phyloP scores from a whole-genome alignment of 2,329 filamentous ascomycete species.

The Cladosporium sp. region DNA sequence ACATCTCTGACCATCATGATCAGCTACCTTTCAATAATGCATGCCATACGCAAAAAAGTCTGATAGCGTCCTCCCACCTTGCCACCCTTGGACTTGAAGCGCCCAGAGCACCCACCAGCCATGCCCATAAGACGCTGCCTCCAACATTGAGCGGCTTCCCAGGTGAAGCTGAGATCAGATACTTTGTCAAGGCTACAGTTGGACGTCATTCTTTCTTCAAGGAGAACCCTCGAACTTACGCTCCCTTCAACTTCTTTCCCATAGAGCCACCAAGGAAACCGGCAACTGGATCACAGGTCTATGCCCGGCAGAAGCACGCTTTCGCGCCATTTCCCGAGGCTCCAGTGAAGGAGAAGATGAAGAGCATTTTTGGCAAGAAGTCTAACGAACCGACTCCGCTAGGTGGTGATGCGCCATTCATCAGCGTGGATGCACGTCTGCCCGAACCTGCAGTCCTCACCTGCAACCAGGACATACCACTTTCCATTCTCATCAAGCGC shows the following conservation, averaged over 20 bases:
- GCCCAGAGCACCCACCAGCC: slow-evolving; percentile 47
- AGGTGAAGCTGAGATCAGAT: slow-evolving; percentile 81
- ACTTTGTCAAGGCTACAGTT: slow-evolving; percentile 94
- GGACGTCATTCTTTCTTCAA: slow-evolving; percentile 84
- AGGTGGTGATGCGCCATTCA: slow-evolving; percentile 45
- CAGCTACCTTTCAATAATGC: slow-evolving; percentile 61
- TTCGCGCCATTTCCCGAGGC: slow-evolving; percentile 37
- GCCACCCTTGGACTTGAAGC: slow-evolving; percentile 43
- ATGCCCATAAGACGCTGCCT: slow-evolving; percentile 81
- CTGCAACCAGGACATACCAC: slow-evolving; percentile 77
- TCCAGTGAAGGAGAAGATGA: slow-evolving; percentile 45
- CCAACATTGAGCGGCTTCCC: slow-evolving; percentile 85
- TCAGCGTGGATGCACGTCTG: slow-evolving; percentile 76
- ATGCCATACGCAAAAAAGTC: slow-evolving; percentile 43
- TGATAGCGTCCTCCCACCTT: slow-evolving; percentile 23
- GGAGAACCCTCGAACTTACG: slow-evolving; percentile 68
- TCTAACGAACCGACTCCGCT: slow-evolving; percentile 23
- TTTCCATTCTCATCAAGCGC: slow-evolving; percentile 76
- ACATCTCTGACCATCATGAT: neutral
- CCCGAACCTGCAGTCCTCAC: slow-evolving; percentile 85
- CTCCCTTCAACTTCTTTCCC: slow-evolving; percentile 78
- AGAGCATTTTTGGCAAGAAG: slow-evolving; percentile 54
- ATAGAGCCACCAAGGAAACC: slow-evolving; percentile 79
- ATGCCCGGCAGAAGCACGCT: slow-evolving; percentile 67
- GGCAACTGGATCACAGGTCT: slow-evolving; percentile 69